Conservation (phyloP, 2,329 filamentous ascomycete genomes). For the Byssoonygena ceratinophila region DNA sequence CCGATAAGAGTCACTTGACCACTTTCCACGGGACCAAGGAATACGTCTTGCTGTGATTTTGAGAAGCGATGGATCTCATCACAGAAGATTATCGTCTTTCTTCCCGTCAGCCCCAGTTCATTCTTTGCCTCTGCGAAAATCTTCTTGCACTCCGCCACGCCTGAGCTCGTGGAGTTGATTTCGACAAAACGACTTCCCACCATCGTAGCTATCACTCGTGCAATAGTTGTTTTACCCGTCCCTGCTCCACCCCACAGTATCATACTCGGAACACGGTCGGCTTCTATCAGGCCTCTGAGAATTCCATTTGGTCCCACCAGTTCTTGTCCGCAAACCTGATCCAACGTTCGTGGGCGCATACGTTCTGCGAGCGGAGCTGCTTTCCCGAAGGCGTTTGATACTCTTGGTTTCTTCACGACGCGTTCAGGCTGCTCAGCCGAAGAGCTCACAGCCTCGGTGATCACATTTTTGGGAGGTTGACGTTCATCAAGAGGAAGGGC, state of each 20-base stretch:
- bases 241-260: conserved; percentile 60
- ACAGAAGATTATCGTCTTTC: conserved; percentile 93
- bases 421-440: background rate
- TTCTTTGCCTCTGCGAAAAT: conserved; percentile 74
- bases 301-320: conserved; percentile 78
- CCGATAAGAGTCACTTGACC: conserved; percentile 86
- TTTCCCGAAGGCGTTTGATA: conserved; percentile 47
- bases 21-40: conserved; percentile 80
- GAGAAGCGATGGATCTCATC: conserved; percentile 92
- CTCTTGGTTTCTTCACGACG: conserved; percentile 54
- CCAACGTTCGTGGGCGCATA: conserved; percentile 74
- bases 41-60: conserved; percentile 90
- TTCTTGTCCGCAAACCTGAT: conserved; percentile 84
- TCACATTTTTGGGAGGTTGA: background rate
- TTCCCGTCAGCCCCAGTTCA: conserved; percentile 68
- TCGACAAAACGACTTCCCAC: conserved; percentile 83
- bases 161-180: conserved; percentile 84
- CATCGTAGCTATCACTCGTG: conserved; percentile 72
- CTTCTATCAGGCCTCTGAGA: conserved; percentile 73
- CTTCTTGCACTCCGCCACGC: conserved; percentile 84
- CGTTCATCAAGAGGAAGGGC: background rate
- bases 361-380: conserved; percentile 82
- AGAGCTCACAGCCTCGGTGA: background rate
- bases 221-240: conserved; percentile 57
- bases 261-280: conserved; percentile 82